phyloP scores from a whole-genome alignment of 1,139 yeast genomes.

The Pichia kudriavzevii region DNA sequence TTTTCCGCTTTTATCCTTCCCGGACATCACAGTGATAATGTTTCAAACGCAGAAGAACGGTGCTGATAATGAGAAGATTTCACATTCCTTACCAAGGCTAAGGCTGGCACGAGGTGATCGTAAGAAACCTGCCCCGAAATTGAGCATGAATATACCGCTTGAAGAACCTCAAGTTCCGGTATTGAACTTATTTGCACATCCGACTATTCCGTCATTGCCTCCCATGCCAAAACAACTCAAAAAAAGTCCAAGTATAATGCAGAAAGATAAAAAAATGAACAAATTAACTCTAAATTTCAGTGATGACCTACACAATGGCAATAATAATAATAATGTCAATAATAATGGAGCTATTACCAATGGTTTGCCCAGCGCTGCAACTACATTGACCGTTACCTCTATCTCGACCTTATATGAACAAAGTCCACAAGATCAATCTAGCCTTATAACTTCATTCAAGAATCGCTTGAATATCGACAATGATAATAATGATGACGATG shows the following conservation, averaged over 20 bases:
- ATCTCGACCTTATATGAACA: slow-evolving; percentile 11
- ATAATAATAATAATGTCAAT: not conserved
- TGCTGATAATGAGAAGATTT: too few species aligned
- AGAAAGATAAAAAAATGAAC: not conserved
- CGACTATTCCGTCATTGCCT: slow-evolving; percentile 7
- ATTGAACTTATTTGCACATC: slow-evolving; percentile 3
- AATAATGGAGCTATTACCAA: not conserved
- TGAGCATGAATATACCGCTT: slow-evolving; percentile 12
- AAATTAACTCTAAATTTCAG: slow-evolving; percentile 3
- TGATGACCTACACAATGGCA: not conserved
- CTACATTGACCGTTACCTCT: slow-evolving; percentile 13
- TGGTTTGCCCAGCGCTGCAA: slow-evolving; percentile 15
- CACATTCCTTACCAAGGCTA: slow-evolving; percentile 12
- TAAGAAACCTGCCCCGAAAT: slow-evolving; percentile 12
- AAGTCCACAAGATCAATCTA: not conserved
- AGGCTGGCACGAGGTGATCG: slow-evolving; percentile 10
- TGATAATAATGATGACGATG: not conserved
- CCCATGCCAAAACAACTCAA: slow-evolving; percentile 8
- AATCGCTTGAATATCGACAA: slow-evolving; percentile 6
- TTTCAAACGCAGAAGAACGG: too few species aligned
- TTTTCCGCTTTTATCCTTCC: too few species aligned
- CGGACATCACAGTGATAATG: too few species aligned
- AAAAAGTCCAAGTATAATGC: not conserved
- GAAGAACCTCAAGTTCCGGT: slow-evolving; percentile 2
- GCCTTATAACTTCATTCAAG: slow-evolving; percentile 8